Conservation (phyloP, 495 filamentous ascomycete genomes). For the Hypoxylon subgilvum region DNA sequence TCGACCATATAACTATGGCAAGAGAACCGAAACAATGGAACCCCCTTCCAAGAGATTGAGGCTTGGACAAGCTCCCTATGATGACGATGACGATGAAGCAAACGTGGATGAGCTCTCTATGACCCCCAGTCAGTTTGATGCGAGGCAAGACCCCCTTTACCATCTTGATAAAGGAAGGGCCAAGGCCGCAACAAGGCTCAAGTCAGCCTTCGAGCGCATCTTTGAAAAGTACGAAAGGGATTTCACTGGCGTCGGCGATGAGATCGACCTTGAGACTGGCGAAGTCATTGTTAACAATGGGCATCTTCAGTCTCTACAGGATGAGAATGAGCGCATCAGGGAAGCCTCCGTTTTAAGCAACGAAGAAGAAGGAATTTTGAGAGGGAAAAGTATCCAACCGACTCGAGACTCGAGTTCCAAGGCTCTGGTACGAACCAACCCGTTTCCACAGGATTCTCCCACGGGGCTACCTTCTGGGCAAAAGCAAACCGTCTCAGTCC, state of each 20-base stretch:
- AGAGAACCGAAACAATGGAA: conserved; percentile 54
- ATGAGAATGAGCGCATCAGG: conserved; percentile 51
- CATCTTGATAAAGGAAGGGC: conserved; percentile 64
- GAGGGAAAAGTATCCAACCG: conserved; percentile 9
- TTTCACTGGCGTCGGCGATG: conserved; percentile 80
- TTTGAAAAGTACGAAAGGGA: conserved; percentile 86
- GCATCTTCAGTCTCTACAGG: conserved; percentile 67
- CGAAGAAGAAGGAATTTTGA: conserved; percentile 33
- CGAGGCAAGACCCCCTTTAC: conserved; percentile 54
- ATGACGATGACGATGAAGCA: conserved; percentile 45
- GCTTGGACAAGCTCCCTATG: conserved; percentile 47
- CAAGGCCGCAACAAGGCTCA: conserved; percentile 69
- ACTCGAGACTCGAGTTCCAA: conserved; percentile 13
- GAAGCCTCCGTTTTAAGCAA: conserved; percentile 31
- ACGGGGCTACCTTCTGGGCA: background rate
- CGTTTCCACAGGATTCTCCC: background rate
- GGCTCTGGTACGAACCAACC: conserved; percentile 10
- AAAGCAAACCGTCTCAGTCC: background rate
- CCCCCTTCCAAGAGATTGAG: conserved; percentile 63
- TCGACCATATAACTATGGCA: conserved; percentile 7
- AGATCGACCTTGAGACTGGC: conserved; percentile 78
- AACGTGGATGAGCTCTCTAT: conserved; percentile 52
- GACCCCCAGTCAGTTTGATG: conserved; percentile 49
- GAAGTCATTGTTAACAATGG: conserved; percentile 87
- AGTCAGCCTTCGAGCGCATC: conserved; percentile 81